A percentile compares a stretch with the other conserved stretches of the same genome.
Evolutionary conservation across 495 filamentous ascomycete species (phyloP).

Genomic region (Talaromyces ruber): DNA sequence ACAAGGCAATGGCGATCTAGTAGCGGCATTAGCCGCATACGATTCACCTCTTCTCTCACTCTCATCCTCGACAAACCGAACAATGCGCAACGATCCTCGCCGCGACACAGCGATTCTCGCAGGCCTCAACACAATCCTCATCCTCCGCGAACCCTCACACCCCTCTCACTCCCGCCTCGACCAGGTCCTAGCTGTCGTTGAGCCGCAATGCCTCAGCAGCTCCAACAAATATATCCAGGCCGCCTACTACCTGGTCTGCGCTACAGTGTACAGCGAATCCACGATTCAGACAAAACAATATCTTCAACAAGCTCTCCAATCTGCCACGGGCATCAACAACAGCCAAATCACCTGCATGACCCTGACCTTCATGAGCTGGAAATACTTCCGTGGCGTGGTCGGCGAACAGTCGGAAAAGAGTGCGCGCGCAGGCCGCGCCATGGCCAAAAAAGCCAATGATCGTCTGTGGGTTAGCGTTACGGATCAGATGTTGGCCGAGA

Average conservation of each 20-base stretch:
- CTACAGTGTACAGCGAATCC: slow-evolving; percentile 51
- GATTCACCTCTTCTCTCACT: slow-evolving; percentile 47
- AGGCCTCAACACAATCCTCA: slow-evolving; percentile 72
- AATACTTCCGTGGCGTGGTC: slow-evolving; percentile 78
- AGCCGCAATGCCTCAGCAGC: slow-evolving; percentile 57
- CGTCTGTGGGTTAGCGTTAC: slow-evolving; percentile 80
- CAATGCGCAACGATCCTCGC: slow-evolving; percentile 43
- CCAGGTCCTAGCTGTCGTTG: slow-evolving; percentile 53
- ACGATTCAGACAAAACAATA: slow-evolving; percentile 69
- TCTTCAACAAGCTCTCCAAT: slow-evolving; percentile 57
- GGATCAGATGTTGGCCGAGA: slow-evolving; percentile 69
- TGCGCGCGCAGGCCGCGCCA: slow-evolving; percentile 60
- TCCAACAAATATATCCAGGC: slow-evolving; percentile 65
- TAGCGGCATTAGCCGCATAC: slow-evolving; percentile 57
- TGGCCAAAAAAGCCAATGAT: slow-evolving; percentile 69
- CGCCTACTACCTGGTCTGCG: slow-evolving; percentile 70
- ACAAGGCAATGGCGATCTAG: slow-evolving; percentile 69
- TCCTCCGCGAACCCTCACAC: slow-evolving; percentile 59
- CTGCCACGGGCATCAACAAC: slow-evolving; percentile 48
- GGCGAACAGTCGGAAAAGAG: slow-evolving; percentile 89
- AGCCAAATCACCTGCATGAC: slow-evolving; percentile 71
- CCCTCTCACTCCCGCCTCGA: slow-evolving; percentile 35
- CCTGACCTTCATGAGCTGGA: slow-evolving; percentile 74
- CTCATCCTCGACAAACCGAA: slow-evolving; percentile 33
- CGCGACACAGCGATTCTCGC: slow-evolving; percentile 70